A percentile compares a stretch with the other conserved stretches of the same genome.
Conservation (phyloP, 1,139 yeast genomes). For the Meyerozyma athensensis region DNA sequence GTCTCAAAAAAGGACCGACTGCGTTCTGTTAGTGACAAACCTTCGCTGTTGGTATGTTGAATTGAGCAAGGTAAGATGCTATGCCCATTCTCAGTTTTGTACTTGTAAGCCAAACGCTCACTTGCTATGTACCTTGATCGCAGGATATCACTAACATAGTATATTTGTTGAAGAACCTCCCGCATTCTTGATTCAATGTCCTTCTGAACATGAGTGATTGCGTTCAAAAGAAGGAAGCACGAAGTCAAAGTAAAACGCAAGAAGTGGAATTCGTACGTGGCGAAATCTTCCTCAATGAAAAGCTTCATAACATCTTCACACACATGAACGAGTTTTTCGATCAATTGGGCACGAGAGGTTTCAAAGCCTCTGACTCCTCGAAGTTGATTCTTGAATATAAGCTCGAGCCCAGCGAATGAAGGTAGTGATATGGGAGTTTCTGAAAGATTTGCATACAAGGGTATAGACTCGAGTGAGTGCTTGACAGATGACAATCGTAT, state of each 20-base stretch:
- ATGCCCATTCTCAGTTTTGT: constrained; percentile 44
- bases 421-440: not conserved
- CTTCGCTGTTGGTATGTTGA: too few species aligned
- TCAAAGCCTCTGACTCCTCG: not conserved
- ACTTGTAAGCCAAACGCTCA: constrained; percentile 22
- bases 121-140: not conserved
- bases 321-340: not conserved
- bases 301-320: not conserved
- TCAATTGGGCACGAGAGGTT: not conserved
- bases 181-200: not conserved
- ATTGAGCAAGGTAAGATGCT: constrained; percentile 25
- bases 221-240: not conserved
- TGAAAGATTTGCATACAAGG: constrained; percentile 4
- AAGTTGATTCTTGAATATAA: not conserved
- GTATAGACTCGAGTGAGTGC: not conserved
- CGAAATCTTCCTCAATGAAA: not conserved
- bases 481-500: not conserved
- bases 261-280: not conserved
- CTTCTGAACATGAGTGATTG: not conserved
- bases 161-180: not conserved
- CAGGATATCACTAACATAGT: not conserved
- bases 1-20: constrained; percentile 10
- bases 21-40: constrained; percentile 19
- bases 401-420: not conserved
- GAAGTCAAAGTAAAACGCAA: not conserved